phyloP scores from a whole-genome alignment of 2,329 filamentous ascomycete species.

The Rosellinia necatrix region DNA sequence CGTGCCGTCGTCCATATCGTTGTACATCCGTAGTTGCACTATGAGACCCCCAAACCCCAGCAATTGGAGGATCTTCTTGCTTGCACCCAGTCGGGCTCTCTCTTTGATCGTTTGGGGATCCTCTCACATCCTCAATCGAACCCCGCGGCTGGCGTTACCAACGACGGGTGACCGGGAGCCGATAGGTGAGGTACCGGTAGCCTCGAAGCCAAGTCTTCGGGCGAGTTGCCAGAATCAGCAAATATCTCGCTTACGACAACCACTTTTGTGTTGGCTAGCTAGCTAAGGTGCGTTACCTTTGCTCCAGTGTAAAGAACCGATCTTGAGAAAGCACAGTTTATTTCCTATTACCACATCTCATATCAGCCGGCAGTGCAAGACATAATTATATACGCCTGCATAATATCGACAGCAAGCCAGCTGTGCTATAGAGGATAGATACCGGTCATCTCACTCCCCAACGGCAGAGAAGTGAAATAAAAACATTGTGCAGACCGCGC shows the following conservation, averaged over 20 bases:
- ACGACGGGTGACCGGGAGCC: not conserved
- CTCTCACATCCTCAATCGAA: conserved; percentile 4
- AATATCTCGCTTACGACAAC: too few species aligned
- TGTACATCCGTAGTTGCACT: not conserved
- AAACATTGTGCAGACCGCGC: too few species aligned
- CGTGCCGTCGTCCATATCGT: not conserved
- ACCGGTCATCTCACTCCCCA: too few species aligned
- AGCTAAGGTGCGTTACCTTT: not conserved
- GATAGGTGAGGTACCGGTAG: conserved; percentile 1
- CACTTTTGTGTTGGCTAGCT: too few species aligned
- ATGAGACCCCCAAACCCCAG: not conserved
- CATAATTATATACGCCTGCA: conserved; percentile 17
- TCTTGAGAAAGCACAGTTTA: too few species aligned
- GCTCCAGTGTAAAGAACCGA: too few species aligned
- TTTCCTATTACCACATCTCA: too few species aligned
- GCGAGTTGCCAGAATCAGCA: conserved; percentile 11
- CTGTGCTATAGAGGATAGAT: conserved; percentile 2
- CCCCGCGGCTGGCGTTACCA: conserved; percentile 24
- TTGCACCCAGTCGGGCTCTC: conserved; percentile 18
- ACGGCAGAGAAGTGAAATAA: too few species aligned
- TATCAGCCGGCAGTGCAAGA: conserved; percentile 24
- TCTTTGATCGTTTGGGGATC: conserved; percentile 19
- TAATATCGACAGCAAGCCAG: conserved; percentile 13
- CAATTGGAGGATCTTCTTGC: not conserved
- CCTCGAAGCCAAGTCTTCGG: conserved; percentile 12